phyloP scores from a whole-genome alignment of 2,329 filamentous ascomycete species.

The Blumeria graminis region DNA sequence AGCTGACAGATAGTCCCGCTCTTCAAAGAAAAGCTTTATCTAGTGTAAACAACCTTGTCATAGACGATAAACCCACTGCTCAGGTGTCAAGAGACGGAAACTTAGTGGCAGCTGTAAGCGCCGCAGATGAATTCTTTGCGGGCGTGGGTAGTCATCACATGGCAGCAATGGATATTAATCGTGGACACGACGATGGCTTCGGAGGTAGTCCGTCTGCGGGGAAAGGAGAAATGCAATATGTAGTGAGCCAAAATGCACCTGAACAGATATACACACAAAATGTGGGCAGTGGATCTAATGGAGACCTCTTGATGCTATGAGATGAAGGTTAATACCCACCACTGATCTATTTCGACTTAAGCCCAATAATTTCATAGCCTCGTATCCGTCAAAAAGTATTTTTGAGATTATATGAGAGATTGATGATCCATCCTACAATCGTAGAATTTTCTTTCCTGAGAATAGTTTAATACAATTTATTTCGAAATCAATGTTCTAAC shows the following conservation, averaged over 20 bases:
- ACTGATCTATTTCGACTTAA: too few species aligned
- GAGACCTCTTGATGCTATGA: conserved; percentile 44
- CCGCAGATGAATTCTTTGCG: conserved; percentile 77
- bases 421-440: too few species aligned
- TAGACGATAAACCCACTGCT: conserved; percentile 17
- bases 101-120: conserved; percentile 48
- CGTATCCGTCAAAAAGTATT: too few species aligned
- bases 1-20: conserved; percentile 60
- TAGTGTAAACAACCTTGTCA: conserved; percentile 24
- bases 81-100: conserved; percentile 18
- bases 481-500: too few species aligned
- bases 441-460: too few species aligned
- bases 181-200: conserved; percentile 33
- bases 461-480: too few species aligned
- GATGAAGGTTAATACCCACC: neutral
- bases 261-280: conserved; percentile 52
- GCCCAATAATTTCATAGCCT: too few species aligned
- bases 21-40: conserved; percentile 50
- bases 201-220: conserved; percentile 25
- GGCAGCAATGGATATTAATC: conserved; percentile 42
- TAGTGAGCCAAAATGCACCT: conserved; percentile 63
- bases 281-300: conserved; percentile 37
- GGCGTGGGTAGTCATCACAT: conserved; percentile 51
- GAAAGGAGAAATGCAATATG: conserved; percentile 30
- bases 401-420: too few species aligned